A percentile compares a stretch with the other conserved stretches of the same genome.
phyloP scores from a whole-genome alignment of 2,329 filamentous ascomycete genomes.

The Sporothrix phasma region DNA sequence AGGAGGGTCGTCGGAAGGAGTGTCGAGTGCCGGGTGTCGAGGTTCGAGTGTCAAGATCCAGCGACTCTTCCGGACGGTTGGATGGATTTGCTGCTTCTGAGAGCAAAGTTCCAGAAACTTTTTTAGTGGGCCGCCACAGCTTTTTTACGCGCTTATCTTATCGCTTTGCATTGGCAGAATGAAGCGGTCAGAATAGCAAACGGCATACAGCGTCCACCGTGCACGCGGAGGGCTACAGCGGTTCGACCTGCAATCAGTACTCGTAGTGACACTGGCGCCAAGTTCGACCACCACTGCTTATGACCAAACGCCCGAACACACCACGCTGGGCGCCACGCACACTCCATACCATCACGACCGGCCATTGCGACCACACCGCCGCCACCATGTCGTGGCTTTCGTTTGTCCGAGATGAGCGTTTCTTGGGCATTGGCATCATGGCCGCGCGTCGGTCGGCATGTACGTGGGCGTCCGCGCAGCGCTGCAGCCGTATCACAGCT shows the following conservation, averaged over 20 bases:
- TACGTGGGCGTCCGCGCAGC: conserved; percentile 47
- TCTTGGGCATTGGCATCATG: conserved; percentile 44
- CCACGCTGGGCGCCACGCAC: no score
- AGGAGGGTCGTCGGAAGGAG: neutral
- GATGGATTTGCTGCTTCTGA: neutral
- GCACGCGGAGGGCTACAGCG: neutral
- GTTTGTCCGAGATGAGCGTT: conserved; percentile 40
- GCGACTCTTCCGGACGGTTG: neutral
- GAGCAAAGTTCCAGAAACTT: conserved; percentile 5
- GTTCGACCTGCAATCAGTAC: neutral
- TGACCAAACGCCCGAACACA: no score
- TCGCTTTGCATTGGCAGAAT: conserved; percentile 12
- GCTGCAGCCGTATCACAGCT: conserved; percentile 50
- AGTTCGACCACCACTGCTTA: neutral
- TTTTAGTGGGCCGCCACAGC: conserved; percentile 9
- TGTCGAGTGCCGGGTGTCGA: neutral
- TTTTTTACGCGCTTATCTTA: conserved; percentile 26
- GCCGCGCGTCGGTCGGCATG: conserved; percentile 50
- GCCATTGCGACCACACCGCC: neutral
- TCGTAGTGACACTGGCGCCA: no score
- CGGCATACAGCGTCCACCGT: neutral
- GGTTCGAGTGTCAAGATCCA: neutral
- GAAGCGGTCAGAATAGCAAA: conserved; percentile 24
- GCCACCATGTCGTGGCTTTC: conserved; percentile 33
- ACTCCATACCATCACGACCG: neutral